These are phyloP conservation scores for Atractiella rhizophila DNA, from an alignment of 768 basidiomycete species.

Conservation along the genomic window DNA sequence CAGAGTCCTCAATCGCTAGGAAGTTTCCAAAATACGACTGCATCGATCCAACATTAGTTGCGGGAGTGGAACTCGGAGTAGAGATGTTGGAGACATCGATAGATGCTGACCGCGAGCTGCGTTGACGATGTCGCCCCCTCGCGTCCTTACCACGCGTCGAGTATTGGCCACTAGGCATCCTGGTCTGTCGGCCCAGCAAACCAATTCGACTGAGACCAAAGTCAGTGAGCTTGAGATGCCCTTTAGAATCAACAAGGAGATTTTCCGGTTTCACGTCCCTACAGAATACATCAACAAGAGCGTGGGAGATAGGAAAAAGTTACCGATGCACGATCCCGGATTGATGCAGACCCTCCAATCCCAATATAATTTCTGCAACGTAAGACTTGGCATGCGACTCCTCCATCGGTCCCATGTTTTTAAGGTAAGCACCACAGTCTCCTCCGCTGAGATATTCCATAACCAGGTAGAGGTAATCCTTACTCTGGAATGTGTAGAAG, in stretches of 20 bases:
- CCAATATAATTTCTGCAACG: constrained; percentile 82
- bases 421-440: constrained; percentile 90
- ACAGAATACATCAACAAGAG: background rate
- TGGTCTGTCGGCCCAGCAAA: constrained; percentile 82
- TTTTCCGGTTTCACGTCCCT: constrained; percentile 98
- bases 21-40: constrained; percentile 22
- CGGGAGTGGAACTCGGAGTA: constrained; percentile 21
- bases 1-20: constrained; percentile 6
- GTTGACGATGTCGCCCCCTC: constrained; percentile 44
- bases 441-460: constrained; percentile 99
- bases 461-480: constrained; percentile 90
- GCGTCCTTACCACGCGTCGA: constrained; percentile 8
- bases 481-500: constrained; percentile 98
- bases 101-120: constrained; percentile 25
- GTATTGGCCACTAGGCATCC: constrained; percentile 7
- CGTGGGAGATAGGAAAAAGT: constrained; percentile 3
- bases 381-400: constrained; percentile 96
- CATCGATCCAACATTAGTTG: constrained; percentile 15
- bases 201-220: constrained; percentile 92
- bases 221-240: constrained; percentile 92
- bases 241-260: constrained; percentile 80
- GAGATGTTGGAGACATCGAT: constrained; percentile 14
- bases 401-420: constrained; percentile 68
- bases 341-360: constrained; percentile 85
- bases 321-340: constrained; percentile 91